phyloP scores from a whole-genome alignment of 2,329 filamentous ascomycete genomes.

The Aspergillus novoparasiticus region DNA sequence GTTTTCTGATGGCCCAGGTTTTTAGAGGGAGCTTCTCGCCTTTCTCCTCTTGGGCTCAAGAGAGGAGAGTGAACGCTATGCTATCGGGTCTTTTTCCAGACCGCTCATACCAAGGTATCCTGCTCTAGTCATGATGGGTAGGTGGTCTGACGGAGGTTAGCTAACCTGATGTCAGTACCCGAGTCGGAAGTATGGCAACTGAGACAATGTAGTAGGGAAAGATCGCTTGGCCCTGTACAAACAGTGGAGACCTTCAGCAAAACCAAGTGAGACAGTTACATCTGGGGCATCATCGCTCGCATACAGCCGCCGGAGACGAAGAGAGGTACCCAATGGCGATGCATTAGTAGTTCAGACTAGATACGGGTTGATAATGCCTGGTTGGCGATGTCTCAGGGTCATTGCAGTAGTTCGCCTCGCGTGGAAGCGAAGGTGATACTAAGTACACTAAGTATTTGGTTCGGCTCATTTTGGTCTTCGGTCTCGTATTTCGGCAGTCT shows the following conservation, averaged over 20 bases:
- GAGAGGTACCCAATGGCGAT: not conserved
- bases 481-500: slow-evolving; percentile 6
- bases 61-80: not conserved
- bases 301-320: not conserved
- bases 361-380: slow-evolving; percentile 1
- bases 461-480: not conserved
- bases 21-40: not conserved
- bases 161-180: not conserved
- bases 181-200: slow-evolving; percentile 1
- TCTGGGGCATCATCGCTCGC: slow-evolving; percentile 7
- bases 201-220: slow-evolving; percentile 15
- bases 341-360: not conserved
- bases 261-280: slow-evolving; percentile 23
- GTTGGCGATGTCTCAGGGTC: slow-evolving; percentile 25
- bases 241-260: not conserved
- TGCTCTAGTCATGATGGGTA: not conserved
- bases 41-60: not conserved
- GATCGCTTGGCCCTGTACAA: slow-evolving; percentile 15
- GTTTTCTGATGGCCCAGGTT: not conserved
- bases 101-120: not conserved
- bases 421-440: not conserved
- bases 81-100: not conserved
- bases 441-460: not conserved
- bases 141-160: not conserved
- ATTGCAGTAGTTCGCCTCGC: slow-evolving; percentile 1